phyloP scores from a whole-genome alignment of 345 rosid genomes.

The Microcos paniculata region DNA sequence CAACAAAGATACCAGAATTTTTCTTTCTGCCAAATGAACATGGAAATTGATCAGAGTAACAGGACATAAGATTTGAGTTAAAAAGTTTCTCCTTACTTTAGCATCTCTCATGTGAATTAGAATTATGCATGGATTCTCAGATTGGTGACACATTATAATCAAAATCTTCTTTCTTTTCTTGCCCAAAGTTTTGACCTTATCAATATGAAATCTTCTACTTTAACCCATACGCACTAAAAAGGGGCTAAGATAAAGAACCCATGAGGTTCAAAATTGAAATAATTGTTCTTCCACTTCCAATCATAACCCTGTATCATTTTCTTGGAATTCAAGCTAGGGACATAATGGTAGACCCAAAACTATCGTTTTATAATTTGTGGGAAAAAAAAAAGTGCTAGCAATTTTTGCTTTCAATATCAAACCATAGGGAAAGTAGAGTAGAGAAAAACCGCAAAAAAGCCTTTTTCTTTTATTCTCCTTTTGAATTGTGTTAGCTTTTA shows the following conservation, averaged over 20 bases:
- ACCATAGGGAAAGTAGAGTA: neutral
- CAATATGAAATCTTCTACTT: conserved; percentile 19
- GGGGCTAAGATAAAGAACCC: neutral
- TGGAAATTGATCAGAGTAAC: neutral
- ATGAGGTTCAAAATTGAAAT: too few species aligned
- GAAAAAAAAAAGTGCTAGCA: neutral
- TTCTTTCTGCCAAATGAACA: neutral
- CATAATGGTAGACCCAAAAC: conserved; percentile 18
- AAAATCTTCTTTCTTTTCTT: neutral
- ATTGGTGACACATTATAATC: neutral
- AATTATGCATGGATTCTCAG: neutral
- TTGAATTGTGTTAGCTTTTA: conserved; percentile 12
- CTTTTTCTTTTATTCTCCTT: neutral
- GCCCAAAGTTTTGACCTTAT: conserved; percentile 6
- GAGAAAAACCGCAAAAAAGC: conserved; percentile 3
- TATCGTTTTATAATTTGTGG: neutral
- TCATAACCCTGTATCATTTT: conserved; percentile 22
- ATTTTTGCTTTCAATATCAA: conserved; percentile 7
- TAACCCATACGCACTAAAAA: conserved; percentile 18
- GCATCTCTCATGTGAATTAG: neutral
- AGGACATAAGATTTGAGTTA: neutral
- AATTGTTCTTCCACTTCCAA: conserved; percentile 14
- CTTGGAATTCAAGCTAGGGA: conserved; percentile 33
- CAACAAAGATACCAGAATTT: neutral
- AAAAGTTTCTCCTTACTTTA: neutral